Base-by-base conservation (phyloP, 768 basidiomycete species). In the Russula dissimulans region DNA sequence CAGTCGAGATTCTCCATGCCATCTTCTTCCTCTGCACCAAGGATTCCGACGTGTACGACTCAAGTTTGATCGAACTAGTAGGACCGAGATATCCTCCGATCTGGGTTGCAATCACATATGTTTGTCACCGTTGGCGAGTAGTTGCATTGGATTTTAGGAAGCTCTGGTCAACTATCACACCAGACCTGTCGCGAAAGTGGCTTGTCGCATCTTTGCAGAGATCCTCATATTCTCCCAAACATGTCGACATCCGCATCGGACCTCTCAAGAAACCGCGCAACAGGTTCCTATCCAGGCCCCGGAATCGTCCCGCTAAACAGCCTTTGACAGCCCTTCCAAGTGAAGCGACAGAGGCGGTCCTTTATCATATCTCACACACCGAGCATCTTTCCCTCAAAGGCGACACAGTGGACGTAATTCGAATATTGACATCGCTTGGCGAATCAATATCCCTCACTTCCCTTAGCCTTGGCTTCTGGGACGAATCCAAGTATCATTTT, bases 61-160 rank as follows among this genome's bases (percentile, higher is more conserved):
- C 6, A 7, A 7, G 8, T 29, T 7, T 6, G 14, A 8, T n/a
- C 39, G 2, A 26, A 26, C 22, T 14, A 26, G 18, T 11, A 31
- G 22, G 14, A 14, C 56, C 46, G 4, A 42, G 31, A 49, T 34
- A 57, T 15, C n/a, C 39, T 2, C 56, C 56, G 29, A 34, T 12
- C 22, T 57, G 56, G 56, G 15, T 57, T 3, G 48, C 41, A 15
- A 44, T 57, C 41, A 57, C 48, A 18, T 43, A 57, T 12, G 56
- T 57, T 3, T 57, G 56, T 36, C 41, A n/a, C 4, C 56, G 34
- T 11, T 57, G 56, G 56, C 47, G 56, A 8, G 41, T 14, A 1
- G 32, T 43, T 32, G 41, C 56, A 17, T 17, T 57, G 18, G 48
- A 51, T 1, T 51, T 58, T 4, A 43, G 18, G 42, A 58, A 44